A percentile compares a stretch with the other conserved stretches of the same genome.
phyloP scores from a whole-genome alignment of 2,329 filamentous ascomycete genomes.

The Ophiosphaerella korrae region DNA sequence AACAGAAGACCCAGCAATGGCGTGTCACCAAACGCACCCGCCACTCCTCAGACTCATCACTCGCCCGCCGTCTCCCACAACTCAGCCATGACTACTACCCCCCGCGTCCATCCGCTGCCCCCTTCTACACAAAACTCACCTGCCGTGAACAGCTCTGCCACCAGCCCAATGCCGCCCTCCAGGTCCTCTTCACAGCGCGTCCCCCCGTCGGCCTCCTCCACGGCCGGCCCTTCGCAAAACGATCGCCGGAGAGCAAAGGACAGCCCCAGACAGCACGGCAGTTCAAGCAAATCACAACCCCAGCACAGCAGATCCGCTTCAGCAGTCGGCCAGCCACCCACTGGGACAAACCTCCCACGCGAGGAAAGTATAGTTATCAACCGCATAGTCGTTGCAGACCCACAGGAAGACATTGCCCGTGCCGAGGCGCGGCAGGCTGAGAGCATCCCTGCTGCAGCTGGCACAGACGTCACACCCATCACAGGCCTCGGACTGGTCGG shows the following conservation, averaged over 20 bases:
- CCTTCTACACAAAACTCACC: constrained; percentile 51
- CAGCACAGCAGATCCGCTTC: constrained; percentile 52
- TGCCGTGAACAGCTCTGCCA: constrained; percentile 55
- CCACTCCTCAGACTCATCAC: constrained; percentile 40
- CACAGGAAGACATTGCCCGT: constrained; percentile 72
- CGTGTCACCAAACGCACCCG: constrained; percentile 47
- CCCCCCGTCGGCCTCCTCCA: constrained; percentile 32
- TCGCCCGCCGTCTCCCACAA: constrained; percentile 42
- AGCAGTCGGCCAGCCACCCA: constrained; percentile 61
- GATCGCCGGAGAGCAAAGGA: constrained; percentile 55
- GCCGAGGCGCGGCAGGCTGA: constrained; percentile 73
- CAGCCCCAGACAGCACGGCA: constrained; percentile 44
- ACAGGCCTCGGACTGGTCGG: constrained; percentile 56
- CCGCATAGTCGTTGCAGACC: constrained; percentile 76
- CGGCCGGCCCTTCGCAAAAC: constrained; percentile 31
- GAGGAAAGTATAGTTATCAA: constrained; percentile 82
- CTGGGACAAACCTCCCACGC: constrained; percentile 62
- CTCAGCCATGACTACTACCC: constrained; percentile 45
- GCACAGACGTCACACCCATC: constrained; percentile 52
- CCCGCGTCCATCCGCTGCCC: constrained; percentile 51
- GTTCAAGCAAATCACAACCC: constrained; percentile 42
- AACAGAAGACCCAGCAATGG: constrained; percentile 48
- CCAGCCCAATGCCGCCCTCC: constrained; percentile 72
- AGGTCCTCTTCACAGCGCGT: constrained; percentile 76
- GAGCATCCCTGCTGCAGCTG: constrained; percentile 53